These are phyloP conservation scores for Rhodotorula sp. DNA, from an alignment of 1,284 basidiomycete genomes.

Conservation along the genomic window DNA sequence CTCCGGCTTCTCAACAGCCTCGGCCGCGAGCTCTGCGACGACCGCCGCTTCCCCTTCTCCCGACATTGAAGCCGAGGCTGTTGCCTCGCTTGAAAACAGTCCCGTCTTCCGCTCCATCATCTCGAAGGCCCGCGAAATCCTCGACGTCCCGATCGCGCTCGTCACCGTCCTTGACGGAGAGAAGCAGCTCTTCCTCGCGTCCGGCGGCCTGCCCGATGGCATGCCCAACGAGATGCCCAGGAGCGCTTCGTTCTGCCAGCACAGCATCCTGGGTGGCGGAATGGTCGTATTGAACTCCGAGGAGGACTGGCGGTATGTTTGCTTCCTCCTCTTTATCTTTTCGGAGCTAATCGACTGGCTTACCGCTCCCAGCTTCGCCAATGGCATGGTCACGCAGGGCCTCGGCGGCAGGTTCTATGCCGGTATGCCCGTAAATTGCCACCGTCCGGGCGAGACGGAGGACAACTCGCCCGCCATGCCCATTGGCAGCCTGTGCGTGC, in stretches of 20 bases:
- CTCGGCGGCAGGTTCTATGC: constrained; percentile 36
- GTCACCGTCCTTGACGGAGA: constrained; percentile 47
- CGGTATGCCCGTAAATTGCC: constrained; percentile 32
- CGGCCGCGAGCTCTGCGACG: constrained; percentile 7
- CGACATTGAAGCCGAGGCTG: not conserved
- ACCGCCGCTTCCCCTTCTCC: not conserved
- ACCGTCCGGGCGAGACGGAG: constrained; percentile 26
- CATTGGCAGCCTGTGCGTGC: constrained; percentile 47
- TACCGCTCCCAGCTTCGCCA: not conserved
- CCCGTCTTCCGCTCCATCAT: constrained; percentile 46
- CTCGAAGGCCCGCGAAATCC: constrained; percentile 39
- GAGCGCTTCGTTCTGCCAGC: constrained; percentile 41
- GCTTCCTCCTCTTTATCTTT: too few relatives aligned
- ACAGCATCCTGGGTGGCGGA: constrained; percentile 43
- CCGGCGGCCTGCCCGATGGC: constrained; percentile 42
- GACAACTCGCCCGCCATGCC: constrained; percentile 31
- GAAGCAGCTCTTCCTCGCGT: constrained; percentile 46
- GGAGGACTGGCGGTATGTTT: constrained; percentile 42
- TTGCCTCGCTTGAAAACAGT: constrained; percentile 24
- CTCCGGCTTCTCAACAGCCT: not conserved
- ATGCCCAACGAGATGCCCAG: constrained; percentile 35
- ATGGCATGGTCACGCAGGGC: constrained; percentile 1
- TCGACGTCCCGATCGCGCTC: constrained; percentile 41
- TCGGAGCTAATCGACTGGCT: not conserved
- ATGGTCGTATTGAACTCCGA: constrained; percentile 41